These are phyloP conservation scores for Aspergillus bombycis DNA, from an alignment of 2,329 filamentous ascomycete genomes.

Conservation along the genomic window DNA sequence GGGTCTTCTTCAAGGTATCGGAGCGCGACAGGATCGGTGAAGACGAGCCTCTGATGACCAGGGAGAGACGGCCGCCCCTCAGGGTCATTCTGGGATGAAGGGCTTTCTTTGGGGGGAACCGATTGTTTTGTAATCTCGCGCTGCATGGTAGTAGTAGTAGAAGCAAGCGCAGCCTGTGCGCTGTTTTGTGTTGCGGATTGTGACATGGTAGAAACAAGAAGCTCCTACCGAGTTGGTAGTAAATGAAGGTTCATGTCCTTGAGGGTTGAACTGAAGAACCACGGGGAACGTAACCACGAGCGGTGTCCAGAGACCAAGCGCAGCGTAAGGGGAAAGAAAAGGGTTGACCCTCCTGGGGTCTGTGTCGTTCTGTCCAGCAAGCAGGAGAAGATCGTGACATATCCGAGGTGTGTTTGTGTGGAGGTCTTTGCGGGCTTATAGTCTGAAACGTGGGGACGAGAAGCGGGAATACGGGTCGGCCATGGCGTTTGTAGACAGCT, in stretches of 20 bases:
- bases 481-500: slow-evolving; percentile 10
- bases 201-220: slow-evolving; percentile 20
- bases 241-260: slow-evolving; percentile 14
- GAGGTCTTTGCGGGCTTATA: slow-evolving; percentile 10
- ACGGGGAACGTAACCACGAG: neutral
- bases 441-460: neutral
- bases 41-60: slow-evolving; percentile 61
- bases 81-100: slow-evolving; percentile 21
- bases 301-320: slow-evolving; percentile 20
- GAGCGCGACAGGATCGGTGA: slow-evolving; percentile 69
- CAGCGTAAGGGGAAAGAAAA: slow-evolving; percentile 25
- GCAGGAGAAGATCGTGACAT: slow-evolving; percentile 30
- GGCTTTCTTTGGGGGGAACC: slow-evolving; percentile 24
- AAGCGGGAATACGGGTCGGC: slow-evolving; percentile 8
- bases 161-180: slow-evolving; percentile 24
- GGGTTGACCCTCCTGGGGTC: slow-evolving; percentile 31
- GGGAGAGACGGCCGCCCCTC: slow-evolving; percentile 26
- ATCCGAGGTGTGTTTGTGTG: slow-evolving; percentile 20
- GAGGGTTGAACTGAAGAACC: neutral
- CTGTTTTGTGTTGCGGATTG: slow-evolving; percentile 25
- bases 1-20: slow-evolving; percentile 84
- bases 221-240: slow-evolving; percentile 15
- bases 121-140: slow-evolving; percentile 33
- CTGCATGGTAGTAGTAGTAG: slow-evolving; percentile 25
- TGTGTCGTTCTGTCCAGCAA: slow-evolving; percentile 26